Conservation (phyloP, 768 basidiomycete genomes). For the Rhizopogon vesiculosus region DNA sequence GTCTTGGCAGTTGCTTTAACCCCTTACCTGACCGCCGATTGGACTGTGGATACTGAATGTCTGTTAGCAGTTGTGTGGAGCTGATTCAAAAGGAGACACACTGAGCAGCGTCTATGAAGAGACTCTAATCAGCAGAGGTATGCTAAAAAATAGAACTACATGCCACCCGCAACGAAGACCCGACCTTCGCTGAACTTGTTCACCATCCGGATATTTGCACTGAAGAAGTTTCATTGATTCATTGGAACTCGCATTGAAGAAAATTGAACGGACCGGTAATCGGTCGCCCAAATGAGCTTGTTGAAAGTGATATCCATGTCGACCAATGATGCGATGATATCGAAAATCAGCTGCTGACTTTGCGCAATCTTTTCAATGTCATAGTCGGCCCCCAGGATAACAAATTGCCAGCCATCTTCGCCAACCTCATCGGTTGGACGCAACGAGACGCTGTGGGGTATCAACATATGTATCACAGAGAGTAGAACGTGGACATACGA, state of each 20-base stretch:
- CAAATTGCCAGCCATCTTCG: conserved; percentile 25
- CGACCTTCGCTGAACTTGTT: conserved; percentile 5
- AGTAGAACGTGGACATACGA: not conserved
- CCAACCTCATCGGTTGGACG: conserved; percentile 27
- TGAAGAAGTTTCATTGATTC: not conserved
- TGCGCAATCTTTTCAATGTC: conserved; percentile 13
- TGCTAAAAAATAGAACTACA: not conserved
- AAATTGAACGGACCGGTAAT: conserved; percentile 11
- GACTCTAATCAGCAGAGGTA: not conserved
- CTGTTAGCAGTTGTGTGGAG: not conserved
- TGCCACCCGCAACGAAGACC: conserved; percentile 11
- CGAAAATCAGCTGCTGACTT: conserved; percentile 13
- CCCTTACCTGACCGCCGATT: conserved; percentile 16
- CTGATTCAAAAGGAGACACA: not conserved
- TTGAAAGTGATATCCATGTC: conserved; percentile 21
- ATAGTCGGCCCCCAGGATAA: conserved; percentile 20
- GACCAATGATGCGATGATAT: conserved; percentile 13
- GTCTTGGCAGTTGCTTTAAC: no score
- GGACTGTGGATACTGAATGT: conserved; percentile 16
- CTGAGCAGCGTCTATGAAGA: conserved; percentile 20
- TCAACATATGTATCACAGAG: not conserved
- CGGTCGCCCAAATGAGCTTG: conserved; percentile 16
- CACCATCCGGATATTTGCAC: conserved; percentile 11
- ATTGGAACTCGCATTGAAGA: not conserved
- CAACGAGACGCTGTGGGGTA: conserved; percentile 22